Base-by-base conservation (phyloP, 371 early-diverging fungal genomes). In the Dinochytrium kinnereticum region DNA sequence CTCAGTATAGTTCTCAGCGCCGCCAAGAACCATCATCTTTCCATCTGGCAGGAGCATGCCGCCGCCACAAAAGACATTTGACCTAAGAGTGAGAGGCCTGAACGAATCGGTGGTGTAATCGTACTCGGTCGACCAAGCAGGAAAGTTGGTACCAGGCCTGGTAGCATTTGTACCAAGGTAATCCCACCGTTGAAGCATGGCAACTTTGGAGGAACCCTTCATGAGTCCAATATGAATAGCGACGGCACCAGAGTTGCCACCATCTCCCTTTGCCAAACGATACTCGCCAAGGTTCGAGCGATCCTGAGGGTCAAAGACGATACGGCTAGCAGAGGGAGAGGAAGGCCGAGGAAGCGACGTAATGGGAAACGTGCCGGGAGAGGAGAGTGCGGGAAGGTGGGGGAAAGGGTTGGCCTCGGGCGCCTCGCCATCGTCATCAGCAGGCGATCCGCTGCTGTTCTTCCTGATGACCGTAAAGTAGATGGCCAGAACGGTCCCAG, bases 31-130 rank as follows among this genome's bases (percentile, higher is more conserved):
- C 61, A 50, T 50, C 15, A 71, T 2, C 59, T 40, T 55, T 31
- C 71, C 64, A 34, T 71, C 71, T 1, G 71, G 44, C 26, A 64
- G 34, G 17, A 71, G 19, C 31, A 40, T 40, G 34, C 68, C 68
- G 3, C 68, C 53, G 2, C 51, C 68, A 33, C 68, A 71, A 40
- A 71, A 71, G 50, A 71, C 51, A 34, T 71, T 71, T 1, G 64
- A 59, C 24, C n/a, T 31, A 13, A 71, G 38, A 7, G 2, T 59
- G 7, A 71, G 34, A 51, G 64, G 61, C 38, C 71, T 37, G 34
- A 49, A 71, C 1, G 71, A 49, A 31, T 71, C 71, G 2, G 71
- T 71, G 3, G 71, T 64, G 51, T 40, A 64, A 51, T 71, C 71
- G 64, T 64, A 71, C 44, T 71, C 71, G 30, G 37, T 53, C 7